Base-by-base conservation (phyloP, 2,329 filamentous ascomycete species). In the Daldinia sp. region DNA sequence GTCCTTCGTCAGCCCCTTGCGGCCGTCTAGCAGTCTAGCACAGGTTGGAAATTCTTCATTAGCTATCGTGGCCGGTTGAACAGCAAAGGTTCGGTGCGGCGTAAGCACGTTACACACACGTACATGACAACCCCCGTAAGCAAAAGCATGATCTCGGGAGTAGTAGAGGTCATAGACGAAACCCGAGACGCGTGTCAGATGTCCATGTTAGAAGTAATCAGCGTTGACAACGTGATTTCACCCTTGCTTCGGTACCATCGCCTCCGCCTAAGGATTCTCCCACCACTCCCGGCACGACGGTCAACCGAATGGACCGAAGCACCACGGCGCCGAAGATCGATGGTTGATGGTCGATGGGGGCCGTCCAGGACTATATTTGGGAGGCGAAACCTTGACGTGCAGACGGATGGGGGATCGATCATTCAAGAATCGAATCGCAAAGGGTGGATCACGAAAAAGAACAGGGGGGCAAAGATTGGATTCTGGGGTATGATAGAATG, bases 121-220 rank as follows among this genome's bases (percentile, higher is more conserved):
- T 46, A 63, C 60, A 56, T 41, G 37, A 13, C 37, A 56, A 48
- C n/a, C 37, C 37, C 26, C 20, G 37, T 56, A 42, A 42, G 53
- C 23, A 42, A 56, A 23, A 56, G 28, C 23, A 56, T 37, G 35
- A 56, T 28, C 35, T 18, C 30, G 37, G 35, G 51, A 35, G 33
- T 10, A 18, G 23, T 42, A 20, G 46, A 63, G 60, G 60, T 63
- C 60, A 42, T 67, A 33, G 51, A 61, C 60, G 50, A 65, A 58
- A 41, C 60, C 26, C 56, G 46, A 70, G 65, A 69, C 60, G 68
- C 62, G 60, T 71, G 68, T 71, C 65, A 70, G 62, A 65, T 33
- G 46, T 30, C 26, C 26, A 51, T 51, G 13, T 37, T 44, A 63
- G 59, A 54, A 63, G 57, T 57, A 66, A 66, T 69, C 60, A 61